Conservation (phyloP, 1,284 basidiomycete species). For the Somion occarium region DNA sequence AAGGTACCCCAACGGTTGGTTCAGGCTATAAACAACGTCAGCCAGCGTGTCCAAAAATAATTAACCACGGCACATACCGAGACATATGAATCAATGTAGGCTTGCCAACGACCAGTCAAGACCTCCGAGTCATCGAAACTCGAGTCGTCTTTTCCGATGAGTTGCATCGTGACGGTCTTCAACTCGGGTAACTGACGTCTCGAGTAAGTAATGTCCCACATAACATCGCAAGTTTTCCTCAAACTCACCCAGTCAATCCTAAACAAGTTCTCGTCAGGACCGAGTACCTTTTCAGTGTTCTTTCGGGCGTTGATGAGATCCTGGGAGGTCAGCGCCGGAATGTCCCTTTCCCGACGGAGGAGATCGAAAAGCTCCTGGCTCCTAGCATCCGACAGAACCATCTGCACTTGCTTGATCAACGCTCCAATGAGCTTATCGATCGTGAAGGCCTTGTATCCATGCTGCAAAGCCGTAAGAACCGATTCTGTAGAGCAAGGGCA, state of each 20-base stretch:
- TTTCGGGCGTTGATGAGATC: conserved; percentile 89
- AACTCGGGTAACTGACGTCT: not conserved
- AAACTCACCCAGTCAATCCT: conserved; percentile 90
- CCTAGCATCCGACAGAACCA: conserved; percentile 69
- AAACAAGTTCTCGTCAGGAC: conserved; percentile 88
- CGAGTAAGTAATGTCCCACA: conserved; percentile 54
- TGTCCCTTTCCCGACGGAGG: conserved; percentile 48
- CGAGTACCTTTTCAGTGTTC: conserved; percentile 83
- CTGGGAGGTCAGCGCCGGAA: conserved; percentile 54
- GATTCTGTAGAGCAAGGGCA: conserved; percentile 1
- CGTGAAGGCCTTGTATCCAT: conserved; percentile 88
- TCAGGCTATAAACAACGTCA: not conserved
- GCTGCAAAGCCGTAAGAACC: conserved; percentile 16
- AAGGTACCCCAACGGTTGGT: not conserved
- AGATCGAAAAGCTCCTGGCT: conserved; percentile 70
- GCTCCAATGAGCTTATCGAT: conserved; percentile 87
- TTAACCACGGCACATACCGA: conserved; percentile 66
- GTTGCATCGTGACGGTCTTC: conserved; percentile 66
- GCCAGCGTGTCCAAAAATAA: conserved; percentile 19
- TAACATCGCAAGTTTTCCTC: no score
- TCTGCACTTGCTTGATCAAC: conserved; percentile 90
- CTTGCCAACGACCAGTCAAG: conserved; percentile 64
- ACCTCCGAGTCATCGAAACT: conserved; percentile 56
- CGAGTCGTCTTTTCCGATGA: conserved; percentile 78
- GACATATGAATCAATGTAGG: conserved; percentile 86